Base-by-base conservation (phyloP, 768 basidiomycete species). In the Leucocoprinus sp. region DNA sequence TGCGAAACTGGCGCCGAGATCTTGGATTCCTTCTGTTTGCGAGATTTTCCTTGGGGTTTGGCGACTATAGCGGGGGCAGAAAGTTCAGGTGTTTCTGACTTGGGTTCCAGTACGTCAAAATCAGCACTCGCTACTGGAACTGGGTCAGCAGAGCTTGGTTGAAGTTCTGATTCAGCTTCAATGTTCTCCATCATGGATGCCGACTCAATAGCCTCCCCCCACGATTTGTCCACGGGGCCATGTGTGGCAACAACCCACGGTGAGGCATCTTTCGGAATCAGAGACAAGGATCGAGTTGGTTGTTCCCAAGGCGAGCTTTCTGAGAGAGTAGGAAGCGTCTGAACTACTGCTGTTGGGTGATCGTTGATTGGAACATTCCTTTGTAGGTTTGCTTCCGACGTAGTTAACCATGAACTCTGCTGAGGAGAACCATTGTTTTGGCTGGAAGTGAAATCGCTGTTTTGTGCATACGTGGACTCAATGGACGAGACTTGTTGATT, bases 161-260 rank as follows among this genome's bases (percentile, higher is more conserved):
- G 38, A 2, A 33, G n/a, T 4, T 31, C 37, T 2, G 15, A 8
- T 8, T n/a, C 24, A 19, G 19, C 43, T 11, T n/a, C n/a, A 15
- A 29, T 23, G 23, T 48, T 29, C 14, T 21, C 34, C 22, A 28
- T 5, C 8, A 17, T 26, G 12, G 22, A 15, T 4, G 19, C 26
- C n/a, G 23, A 18, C 12, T 43, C 43, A 15, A 23, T 15, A 8
- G 49, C 29, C 37, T 64, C 57, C 38, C 58, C 64, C 80, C 78
- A 80, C 38, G 57, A 64, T 14, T 75, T 73, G 27, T 75, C 70
- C 0, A 66, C 58, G 27, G 57, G 55, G 18, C 67, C 67, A 43
- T 78, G 66, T 4, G 74, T 72, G 8, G 75, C 65, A 40, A 64
- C 59, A 37, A 69, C 57, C 82, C 82, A 83, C 3, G 78, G 71